These are phyloP conservation scores for Penicillium brasilianum DNA, from an alignment of 2,329 filamentous ascomycete species.

Conservation along the genomic window DNA sequence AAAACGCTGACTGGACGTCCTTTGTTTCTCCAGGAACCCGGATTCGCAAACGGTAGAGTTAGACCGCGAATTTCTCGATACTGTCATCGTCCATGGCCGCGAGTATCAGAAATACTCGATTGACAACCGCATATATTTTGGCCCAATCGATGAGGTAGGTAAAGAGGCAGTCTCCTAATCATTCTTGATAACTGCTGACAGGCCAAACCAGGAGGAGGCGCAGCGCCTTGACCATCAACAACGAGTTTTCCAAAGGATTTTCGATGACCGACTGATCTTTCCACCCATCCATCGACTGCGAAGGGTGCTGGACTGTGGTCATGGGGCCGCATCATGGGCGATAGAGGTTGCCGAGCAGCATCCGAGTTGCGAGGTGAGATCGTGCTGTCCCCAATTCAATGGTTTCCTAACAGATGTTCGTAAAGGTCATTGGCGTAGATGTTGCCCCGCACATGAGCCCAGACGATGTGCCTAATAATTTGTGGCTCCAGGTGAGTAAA, in stretches of 20 bases:
- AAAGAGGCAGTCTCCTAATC: slow-evolving; percentile 7
- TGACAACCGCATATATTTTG: slow-evolving; percentile 68
- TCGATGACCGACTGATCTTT: slow-evolving; percentile 71
- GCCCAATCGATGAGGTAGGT: slow-evolving; percentile 72
- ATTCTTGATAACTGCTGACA: slow-evolving; percentile 21
- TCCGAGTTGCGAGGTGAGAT: slow-evolving; percentile 67
- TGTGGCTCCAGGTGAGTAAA: slow-evolving; percentile 65
- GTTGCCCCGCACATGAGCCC: slow-evolving; percentile 72
- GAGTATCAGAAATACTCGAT: slow-evolving; percentile 71
- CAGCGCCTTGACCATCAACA: slow-evolving; percentile 69
- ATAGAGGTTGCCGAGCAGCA: slow-evolving; percentile 68
- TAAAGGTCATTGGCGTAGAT: slow-evolving; percentile 72
- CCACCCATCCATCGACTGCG: slow-evolving; percentile 65
- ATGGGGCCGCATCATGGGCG: slow-evolving; percentile 73
- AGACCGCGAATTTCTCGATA: slow-evolving; percentile 64
- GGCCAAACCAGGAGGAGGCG: slow-evolving; percentile 63
- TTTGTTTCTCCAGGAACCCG: slow-evolving; percentile 43
- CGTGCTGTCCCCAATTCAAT: background rate
- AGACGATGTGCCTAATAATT: slow-evolving; percentile 67
- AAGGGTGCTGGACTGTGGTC: slow-evolving; percentile 73
- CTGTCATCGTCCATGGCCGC: slow-evolving; percentile 65
- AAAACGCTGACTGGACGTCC: slow-evolving; percentile 32
- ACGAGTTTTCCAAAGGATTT: slow-evolving; percentile 64
- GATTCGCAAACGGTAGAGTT: slow-evolving; percentile 56
- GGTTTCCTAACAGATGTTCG: slow-evolving; percentile 24